A percentile compares a stretch with the other conserved stretches of the same genome.
Conservation (phyloP, 352 stramenopile genomes). For the Globisporangium polare region DNA sequence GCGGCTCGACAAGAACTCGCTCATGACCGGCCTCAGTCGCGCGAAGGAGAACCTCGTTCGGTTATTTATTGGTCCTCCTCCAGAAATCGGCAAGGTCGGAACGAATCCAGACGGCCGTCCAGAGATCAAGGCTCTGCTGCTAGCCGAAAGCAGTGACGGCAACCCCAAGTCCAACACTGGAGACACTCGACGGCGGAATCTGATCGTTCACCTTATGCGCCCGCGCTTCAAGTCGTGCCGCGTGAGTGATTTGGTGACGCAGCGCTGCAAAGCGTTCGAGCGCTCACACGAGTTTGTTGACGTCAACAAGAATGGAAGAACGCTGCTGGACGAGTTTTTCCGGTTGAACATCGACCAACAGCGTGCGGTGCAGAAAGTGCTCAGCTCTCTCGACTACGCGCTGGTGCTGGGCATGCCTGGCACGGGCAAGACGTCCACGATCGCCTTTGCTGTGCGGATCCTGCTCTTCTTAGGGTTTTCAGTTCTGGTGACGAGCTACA, state of each 20-base stretch:
- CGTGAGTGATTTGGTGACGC: constrained; percentile 37
- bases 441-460: constrained; percentile 92
- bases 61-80: constrained; percentile 56
- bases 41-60: constrained; percentile 78
- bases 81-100: constrained; percentile 37
- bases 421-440: constrained; percentile 96
- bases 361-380: constrained; percentile 55
- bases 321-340: constrained; percentile 47
- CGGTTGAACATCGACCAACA: constrained; percentile 79
- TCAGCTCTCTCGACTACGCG: constrained; percentile 92
- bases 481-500: constrained; percentile 97
- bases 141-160: constrained; percentile 2
- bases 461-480: constrained; percentile 90
- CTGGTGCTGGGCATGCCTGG: constrained; percentile 94
- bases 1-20: constrained; percentile 74
- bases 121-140: constrained; percentile 29
- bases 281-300: constrained; percentile 4
- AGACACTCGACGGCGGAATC: constrained; percentile 46
- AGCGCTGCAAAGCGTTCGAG: constrained; percentile 21
- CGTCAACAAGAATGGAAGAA: constrained; percentile 12
- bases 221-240: constrained; percentile 55
- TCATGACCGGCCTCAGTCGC: constrained; percentile 57
- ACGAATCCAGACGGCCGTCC: constrained; percentile 28
- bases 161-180: constrained; percentile 22
- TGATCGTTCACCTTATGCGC: constrained; percentile 58